A percentile compares a stretch with the other conserved stretches of the same genome.
phyloP scores from a whole-genome alignment of 805 yeast species.

The Cyberlindnera maritima region DNA sequence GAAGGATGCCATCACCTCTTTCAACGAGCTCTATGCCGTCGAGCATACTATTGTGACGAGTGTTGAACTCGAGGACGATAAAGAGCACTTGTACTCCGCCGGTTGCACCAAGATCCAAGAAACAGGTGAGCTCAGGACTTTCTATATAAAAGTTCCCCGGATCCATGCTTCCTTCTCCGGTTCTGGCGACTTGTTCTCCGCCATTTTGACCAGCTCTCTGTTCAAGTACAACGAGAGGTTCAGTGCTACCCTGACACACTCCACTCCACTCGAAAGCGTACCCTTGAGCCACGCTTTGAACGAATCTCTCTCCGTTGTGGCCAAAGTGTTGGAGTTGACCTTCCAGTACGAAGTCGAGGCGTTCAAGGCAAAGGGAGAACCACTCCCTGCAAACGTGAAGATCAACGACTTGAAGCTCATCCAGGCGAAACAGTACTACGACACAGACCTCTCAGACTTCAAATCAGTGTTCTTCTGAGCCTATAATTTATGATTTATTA shows the following conservation, averaged over 20 bases:
- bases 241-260: constrained; percentile 7
- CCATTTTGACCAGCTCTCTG: constrained; percentile 52
- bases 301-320: constrained; percentile 39
- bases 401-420: constrained; percentile 45
- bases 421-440: constrained; percentile 37
- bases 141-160: constrained; percentile 40
- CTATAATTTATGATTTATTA: no score
- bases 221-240: constrained; percentile 27
- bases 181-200: constrained; percentile 72
- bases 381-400: constrained; percentile 18
- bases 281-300: constrained; percentile 36
- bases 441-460: constrained; percentile 9
- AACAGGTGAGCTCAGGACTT: constrained; percentile 1
- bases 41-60: constrained; percentile 60
- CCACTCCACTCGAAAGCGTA: no score
- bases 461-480: neutral
- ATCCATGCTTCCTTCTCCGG: constrained; percentile 68
- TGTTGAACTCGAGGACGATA: constrained; percentile 32
- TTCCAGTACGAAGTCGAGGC: constrained; percentile 25
- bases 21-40: constrained; percentile 44
- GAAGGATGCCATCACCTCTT: constrained; percentile 36
- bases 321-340: constrained; percentile 41
- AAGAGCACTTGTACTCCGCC: constrained; percentile 39
- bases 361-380: constrained; percentile 15
- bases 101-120: constrained; percentile 19